These are phyloP conservation scores for Pseudonitzschia multiseries DNA, from an alignment of 108 stramenopile genomes.

Conservation along the genomic window DNA sequence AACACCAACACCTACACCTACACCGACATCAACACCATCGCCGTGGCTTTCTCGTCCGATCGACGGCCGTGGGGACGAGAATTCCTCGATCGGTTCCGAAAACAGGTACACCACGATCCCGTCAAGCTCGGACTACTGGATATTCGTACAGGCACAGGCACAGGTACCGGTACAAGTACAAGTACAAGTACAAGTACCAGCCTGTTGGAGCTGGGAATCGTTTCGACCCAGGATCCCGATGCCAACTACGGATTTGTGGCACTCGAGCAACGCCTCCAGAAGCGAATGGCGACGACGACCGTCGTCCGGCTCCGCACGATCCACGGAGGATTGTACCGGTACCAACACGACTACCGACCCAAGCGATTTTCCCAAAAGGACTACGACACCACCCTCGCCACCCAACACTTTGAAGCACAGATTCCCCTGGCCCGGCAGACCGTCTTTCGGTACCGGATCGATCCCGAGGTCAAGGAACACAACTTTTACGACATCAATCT, in stretches of 20 bases:
- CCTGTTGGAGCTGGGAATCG: not conserved
- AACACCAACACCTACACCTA: no score
- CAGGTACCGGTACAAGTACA: no score
- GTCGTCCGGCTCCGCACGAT: slow-evolving; percentile 11
- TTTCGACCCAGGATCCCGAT: not conserved
- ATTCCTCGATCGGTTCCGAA: slow-evolving; percentile 35
- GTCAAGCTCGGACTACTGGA: slow-evolving; percentile 17
- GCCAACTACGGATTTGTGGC: not conserved
- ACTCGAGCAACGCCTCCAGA: not conserved
- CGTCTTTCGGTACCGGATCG: slow-evolving; percentile 41
- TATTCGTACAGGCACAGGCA: not conserved
- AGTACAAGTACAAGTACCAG: not conserved
- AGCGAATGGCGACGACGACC: not conserved
- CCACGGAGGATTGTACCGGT: slow-evolving; percentile 21
- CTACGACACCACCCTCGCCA: slow-evolving; percentile 54
- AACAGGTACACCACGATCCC: slow-evolving; percentile 27
- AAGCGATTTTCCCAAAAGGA: slow-evolving; percentile 36
- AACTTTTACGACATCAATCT: not conserved
- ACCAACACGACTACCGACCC: slow-evolving; percentile 15
- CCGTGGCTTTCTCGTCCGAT: not conserved
- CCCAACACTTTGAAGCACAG: slow-evolving; percentile 63
- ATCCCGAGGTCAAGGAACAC: not conserved
- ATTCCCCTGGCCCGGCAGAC: slow-evolving; percentile 58
- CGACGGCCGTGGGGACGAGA: slow-evolving; percentile 17
- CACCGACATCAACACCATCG: not conserved